A percentile compares a stretch with the other conserved stretches of the same genome.
Conservation (phyloP, 805 yeast species). For the Yamadazyma laniorum region DNA sequence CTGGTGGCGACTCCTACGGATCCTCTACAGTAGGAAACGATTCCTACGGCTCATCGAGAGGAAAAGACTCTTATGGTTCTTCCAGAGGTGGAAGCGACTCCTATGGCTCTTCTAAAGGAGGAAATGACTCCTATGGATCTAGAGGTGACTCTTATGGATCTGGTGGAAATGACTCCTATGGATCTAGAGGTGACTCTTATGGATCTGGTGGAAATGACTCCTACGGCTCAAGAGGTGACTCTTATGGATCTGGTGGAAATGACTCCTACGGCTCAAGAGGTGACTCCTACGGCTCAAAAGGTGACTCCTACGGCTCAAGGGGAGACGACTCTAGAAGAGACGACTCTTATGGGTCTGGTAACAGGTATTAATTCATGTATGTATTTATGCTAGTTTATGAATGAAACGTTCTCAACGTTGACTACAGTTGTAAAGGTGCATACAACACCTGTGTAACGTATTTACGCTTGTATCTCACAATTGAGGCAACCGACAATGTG, state of each 20-base stretch:
- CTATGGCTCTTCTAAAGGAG: conserved; percentile 19
- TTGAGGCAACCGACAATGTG: conserved; percentile 89
- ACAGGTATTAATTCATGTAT: conserved; percentile 3
- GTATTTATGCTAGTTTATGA: background rate
- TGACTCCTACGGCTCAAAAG: conserved; percentile 21
- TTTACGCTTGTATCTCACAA: conserved; percentile 82
- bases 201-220: conserved; percentile 14
- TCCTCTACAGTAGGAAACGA: conserved; percentile 15
- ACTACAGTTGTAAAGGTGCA: conserved; percentile 83
- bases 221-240: conserved; percentile 18
- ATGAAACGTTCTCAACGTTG: conserved; percentile 17
- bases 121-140: conserved; percentile 17
- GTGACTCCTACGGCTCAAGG: conserved; percentile 26
- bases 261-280: conserved; percentile 26
- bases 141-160: too few species aligned
- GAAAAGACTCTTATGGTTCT: conserved; percentile 24
- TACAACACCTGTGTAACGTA: conserved; percentile 90
- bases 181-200: too few species aligned
- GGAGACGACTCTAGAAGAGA: conserved; percentile 14
- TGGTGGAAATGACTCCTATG: conserved; percentile 20
- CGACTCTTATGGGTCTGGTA: conserved; percentile 10
- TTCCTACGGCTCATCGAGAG: conserved; percentile 16
- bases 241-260: conserved; percentile 19
- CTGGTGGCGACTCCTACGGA: conserved; percentile 20
- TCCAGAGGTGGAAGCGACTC: conserved; percentile 16